These are phyloP conservation scores for Mucor circinelloides DNA, from an alignment of 371 early-diverging fungal genomes.

Conservation along the genomic window DNA sequence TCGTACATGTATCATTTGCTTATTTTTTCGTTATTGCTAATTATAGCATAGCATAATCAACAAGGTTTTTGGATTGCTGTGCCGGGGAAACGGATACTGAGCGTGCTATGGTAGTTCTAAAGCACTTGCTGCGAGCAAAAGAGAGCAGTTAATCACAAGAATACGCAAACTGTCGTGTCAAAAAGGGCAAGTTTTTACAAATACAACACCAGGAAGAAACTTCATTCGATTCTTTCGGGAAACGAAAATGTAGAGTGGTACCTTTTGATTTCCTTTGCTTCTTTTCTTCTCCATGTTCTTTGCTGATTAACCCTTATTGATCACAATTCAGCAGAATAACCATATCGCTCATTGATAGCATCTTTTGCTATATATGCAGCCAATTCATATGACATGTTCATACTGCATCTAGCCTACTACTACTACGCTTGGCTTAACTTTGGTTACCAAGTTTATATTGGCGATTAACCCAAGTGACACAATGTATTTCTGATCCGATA, in stretches of 20 bases:
- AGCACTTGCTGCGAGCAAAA: too few relatives aligned
- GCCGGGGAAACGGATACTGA: too few relatives aligned
- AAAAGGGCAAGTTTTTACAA: slow-evolving; percentile 1
- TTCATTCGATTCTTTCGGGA: neutral
- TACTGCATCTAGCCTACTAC: too few relatives aligned
- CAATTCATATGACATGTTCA: too few relatives aligned
- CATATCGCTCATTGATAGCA: too few relatives aligned
- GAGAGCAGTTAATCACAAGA: too few relatives aligned
- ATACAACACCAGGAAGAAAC: neutral
- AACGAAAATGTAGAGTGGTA: neutral
- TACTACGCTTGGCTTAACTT: neutral
- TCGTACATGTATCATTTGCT: slow-evolving; percentile 8
- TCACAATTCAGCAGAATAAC: neutral
- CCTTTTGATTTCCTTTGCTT: neutral
- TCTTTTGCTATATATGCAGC: too few relatives aligned
- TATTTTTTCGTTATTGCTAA: neutral
- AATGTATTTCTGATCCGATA: neutral
- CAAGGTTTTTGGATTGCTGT: neutral
- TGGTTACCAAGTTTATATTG: neutral
- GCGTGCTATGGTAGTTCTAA: too few relatives aligned
- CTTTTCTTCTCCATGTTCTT: neutral
- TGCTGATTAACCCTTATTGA: neutral
- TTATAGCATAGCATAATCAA: neutral
- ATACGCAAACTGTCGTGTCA: neutral
- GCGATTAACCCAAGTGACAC: neutral